phyloP scores from a whole-genome alignment of 106 monocot species.

The Dendrobium officinale region DNA sequence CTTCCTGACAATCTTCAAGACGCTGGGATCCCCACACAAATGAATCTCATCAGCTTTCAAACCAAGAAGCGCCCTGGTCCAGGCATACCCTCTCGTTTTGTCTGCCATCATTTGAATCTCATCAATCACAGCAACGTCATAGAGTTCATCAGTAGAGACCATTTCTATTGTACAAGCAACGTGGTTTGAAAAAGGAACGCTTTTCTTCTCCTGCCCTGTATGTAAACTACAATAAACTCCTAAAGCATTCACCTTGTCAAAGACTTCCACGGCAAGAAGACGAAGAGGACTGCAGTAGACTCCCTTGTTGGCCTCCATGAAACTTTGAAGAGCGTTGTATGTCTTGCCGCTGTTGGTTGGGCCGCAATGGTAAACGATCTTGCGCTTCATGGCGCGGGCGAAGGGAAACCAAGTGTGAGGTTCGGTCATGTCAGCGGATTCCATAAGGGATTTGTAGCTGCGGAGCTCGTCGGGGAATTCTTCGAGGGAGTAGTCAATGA shows the following conservation, averaged over 20 bases:
- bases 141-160: slow-evolving; percentile 68
- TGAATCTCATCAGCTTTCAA: slow-evolving; percentile 97
- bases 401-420: slow-evolving; percentile 98
- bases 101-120: slow-evolving; percentile 98
- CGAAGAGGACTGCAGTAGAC: slow-evolving; percentile 90
- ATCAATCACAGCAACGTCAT: slow-evolving; percentile 88
- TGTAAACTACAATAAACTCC: slow-evolving; percentile 87
- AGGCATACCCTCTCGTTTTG: slow-evolving; percentile 64
- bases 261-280: slow-evolving; percentile 95
- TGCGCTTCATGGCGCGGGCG: slow-evolving; percentile 87
- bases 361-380: slow-evolving; percentile 88
- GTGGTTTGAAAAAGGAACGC: slow-evolving; percentile 74
- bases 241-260: slow-evolving; percentile 78
- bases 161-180: slow-evolving; percentile 89
- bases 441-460: slow-evolving; percentile 30
- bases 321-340: slow-evolving; percentile 74
- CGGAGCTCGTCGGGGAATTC: slow-evolving; percentile 46
- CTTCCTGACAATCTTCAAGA: slow-evolving; percentile 58
- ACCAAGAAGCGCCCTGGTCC: slow-evolving; percentile 86
- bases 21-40: slow-evolving; percentile 93
- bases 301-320: slow-evolving; percentile 65
- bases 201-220: slow-evolving; percentile 91
- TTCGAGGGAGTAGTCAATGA: slow-evolving; percentile 67
- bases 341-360: slow-evolving; percentile 99
- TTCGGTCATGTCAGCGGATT: slow-evolving; percentile 71